These are phyloP conservation scores for Rhodotorula sp. DNA, from an alignment of 1,284 basidiomycete genomes.

Conservation along the genomic window DNA sequence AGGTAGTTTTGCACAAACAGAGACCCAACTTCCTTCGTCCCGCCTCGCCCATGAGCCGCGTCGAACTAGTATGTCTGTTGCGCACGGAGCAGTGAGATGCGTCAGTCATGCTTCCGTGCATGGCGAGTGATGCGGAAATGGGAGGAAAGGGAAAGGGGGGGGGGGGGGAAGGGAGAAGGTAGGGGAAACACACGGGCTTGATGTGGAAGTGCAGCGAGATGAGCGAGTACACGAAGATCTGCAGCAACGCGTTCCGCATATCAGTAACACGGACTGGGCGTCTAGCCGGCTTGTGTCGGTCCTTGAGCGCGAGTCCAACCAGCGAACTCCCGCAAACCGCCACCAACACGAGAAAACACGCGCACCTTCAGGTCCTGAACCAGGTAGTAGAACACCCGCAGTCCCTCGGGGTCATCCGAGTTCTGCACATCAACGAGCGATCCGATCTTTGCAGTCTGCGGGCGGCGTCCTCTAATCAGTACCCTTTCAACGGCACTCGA, in stretches of 20 bases:
- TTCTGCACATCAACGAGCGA: slow-evolving; percentile 95
- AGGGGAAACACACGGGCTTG: slow-evolving; percentile 63
- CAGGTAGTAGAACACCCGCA: slow-evolving; percentile 98
- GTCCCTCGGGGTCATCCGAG: slow-evolving; percentile 93
- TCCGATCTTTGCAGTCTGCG: slow-evolving; percentile 94
- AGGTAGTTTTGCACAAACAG: neutral
- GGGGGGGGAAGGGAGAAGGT: neutral
- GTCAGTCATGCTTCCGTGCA: neutral
- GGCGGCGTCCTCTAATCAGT: neutral
- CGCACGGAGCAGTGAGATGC: neutral
- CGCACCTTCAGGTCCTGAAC: slow-evolving; percentile 93
- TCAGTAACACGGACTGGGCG: no score
- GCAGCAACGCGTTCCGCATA: neutral
- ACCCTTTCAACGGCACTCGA: no score
- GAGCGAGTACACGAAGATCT: slow-evolving; percentile 97
- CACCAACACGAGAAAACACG: slow-evolving; percentile 37
- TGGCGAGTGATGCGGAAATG: neutral
- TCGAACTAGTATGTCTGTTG: neutral
- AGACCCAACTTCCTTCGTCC: neutral
- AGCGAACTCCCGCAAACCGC: neutral
- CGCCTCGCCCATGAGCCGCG: neutral
- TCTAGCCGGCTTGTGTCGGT: neutral
- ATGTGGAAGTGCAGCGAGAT: slow-evolving; percentile 99
- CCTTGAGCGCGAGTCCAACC: no score
- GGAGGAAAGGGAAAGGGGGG: neutral